Conservation (phyloP, 495 filamentous ascomycete genomes). For the Astrothelium subdiscretum region DNA sequence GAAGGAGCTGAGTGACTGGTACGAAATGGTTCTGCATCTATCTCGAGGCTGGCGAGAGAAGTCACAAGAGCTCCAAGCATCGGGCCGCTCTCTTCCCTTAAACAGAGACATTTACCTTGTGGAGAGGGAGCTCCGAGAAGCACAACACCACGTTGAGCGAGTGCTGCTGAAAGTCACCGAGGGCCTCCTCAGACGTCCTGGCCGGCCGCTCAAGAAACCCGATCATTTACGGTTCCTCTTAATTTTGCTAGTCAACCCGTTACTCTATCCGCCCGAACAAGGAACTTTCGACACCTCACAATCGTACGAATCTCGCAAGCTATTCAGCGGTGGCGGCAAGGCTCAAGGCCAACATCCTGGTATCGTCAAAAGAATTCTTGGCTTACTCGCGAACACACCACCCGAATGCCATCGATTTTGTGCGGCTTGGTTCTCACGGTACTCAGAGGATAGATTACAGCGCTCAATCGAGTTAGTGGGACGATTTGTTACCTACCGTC, state of each 20-base stretch:
- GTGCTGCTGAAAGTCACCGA: slow-evolving; percentile 74
- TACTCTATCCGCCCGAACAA: slow-evolving; percentile 42
- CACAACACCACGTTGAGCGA: slow-evolving; percentile 53
- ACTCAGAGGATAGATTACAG: slow-evolving; percentile 56
- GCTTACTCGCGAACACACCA: slow-evolving; percentile 64
- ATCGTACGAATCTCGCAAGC: slow-evolving; percentile 8
- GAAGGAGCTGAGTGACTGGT: slow-evolving; percentile 62
- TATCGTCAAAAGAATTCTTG: slow-evolving; percentile 77
- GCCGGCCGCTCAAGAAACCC: slow-evolving; percentile 54
- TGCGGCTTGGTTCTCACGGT: slow-evolving; percentile 75
- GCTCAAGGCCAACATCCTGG: slow-evolving; percentile 27
- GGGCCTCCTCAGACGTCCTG: slow-evolving; percentile 73
- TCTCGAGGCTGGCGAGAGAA: background rate
- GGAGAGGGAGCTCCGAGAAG: slow-evolving; percentile 51
- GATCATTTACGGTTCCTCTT: slow-evolving; percentile 70
- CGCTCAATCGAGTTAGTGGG: slow-evolving; percentile 62
- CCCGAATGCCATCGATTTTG: slow-evolving; percentile 69
- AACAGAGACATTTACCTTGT: slow-evolving; percentile 26
- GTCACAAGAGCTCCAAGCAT: slow-evolving; percentile 23
- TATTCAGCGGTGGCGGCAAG: background rate
- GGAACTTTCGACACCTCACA: background rate
- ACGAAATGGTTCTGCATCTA: slow-evolving; percentile 46
- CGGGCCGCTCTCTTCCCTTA: background rate
- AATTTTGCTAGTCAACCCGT: slow-evolving; percentile 74
- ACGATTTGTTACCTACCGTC: slow-evolving; percentile 71